Conservation (phyloP, 805 yeast genomes). For the Lachancea dasiensis region DNA sequence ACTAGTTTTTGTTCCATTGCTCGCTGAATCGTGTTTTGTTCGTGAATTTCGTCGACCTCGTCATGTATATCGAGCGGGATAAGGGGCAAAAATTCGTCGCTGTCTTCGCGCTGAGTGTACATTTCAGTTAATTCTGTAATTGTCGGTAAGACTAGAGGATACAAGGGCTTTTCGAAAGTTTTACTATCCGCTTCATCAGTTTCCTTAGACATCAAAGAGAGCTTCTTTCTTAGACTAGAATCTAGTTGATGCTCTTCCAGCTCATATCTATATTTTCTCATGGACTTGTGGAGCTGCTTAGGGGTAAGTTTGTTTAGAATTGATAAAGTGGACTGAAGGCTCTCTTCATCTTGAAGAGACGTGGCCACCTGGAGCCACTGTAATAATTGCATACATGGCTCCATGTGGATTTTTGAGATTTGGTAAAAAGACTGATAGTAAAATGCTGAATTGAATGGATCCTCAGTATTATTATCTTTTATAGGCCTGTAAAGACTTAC, state of each 20-base stretch:
- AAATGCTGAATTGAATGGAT: slow-evolving; percentile 41
- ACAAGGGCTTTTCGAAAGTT: slow-evolving; percentile 46
- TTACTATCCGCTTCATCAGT: slow-evolving; percentile 22
- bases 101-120: slow-evolving; percentile 59
- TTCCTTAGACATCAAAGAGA: slow-evolving; percentile 21
- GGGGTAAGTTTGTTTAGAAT: slow-evolving; percentile 57
- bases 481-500: slow-evolving; percentile 24
- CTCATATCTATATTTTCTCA: slow-evolving; percentile 78
- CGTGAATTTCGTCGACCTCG: slow-evolving; percentile 61
- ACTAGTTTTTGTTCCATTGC: slow-evolving; percentile 13
- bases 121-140: slow-evolving; percentile 60
- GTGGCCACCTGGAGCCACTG: slow-evolving; percentile 91
- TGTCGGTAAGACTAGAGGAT: slow-evolving; percentile 64
- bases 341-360: slow-evolving; percentile 58
- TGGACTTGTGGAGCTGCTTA: slow-evolving; percentile 60
- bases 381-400: slow-evolving; percentile 68
- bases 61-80: slow-evolving; percentile 67
- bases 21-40: slow-evolving; percentile 31
- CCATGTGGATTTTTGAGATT: slow-evolving; percentile 60
- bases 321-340: slow-evolving; percentile 47
- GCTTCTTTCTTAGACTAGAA: slow-evolving; percentile 38
- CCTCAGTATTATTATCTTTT: slow-evolving; percentile 5
- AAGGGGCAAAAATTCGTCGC: slow-evolving; percentile 57
- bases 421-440: slow-evolving; percentile 59
- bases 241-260: slow-evolving; percentile 68